Evolutionary conservation across 192 early-diverging fungal genomes (phyloP).

Genomic region (Allomyces macrogynus): DNA sequence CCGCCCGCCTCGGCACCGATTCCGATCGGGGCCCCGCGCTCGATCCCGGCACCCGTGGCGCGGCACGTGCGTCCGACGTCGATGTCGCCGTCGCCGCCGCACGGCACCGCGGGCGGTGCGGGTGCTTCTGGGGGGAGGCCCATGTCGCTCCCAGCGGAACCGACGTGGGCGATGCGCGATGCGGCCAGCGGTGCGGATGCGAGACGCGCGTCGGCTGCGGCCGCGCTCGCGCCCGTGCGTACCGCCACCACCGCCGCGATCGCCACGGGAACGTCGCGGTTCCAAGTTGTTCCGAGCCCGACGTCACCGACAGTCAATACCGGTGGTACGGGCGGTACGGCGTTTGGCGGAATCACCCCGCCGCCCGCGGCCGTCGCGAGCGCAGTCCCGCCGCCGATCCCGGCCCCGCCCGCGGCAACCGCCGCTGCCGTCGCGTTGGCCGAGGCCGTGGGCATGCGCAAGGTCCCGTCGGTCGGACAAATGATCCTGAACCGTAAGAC

Average conservation of each 20-base stretch:
- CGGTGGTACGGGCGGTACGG: not conserved
- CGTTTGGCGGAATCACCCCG: not conserved
- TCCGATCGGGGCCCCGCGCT: not conserved
- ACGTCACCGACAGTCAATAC: not conserved
- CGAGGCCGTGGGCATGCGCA: slow-evolving; percentile 6
- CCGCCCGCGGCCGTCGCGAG: not conserved
- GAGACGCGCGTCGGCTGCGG: too few relatives aligned
- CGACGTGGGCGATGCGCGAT: not conserved
- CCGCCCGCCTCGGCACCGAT: not conserved
- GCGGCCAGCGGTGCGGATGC: not conserved
- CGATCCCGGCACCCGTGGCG: not conserved
- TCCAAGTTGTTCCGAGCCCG: not conserved
- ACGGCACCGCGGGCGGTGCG: not conserved
- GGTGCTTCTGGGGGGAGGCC: not conserved
- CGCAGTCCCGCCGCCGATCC: not conserved
- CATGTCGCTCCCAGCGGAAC: not conserved
- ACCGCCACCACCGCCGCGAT: not conserved
- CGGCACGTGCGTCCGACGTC: not conserved
- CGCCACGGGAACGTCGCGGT: not conserved
- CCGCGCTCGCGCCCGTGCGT: too few relatives aligned
- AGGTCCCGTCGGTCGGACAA: slow-evolving; percentile 1
- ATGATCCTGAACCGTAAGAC: slow-evolving; percentile 6
- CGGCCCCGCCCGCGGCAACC: not conserved
- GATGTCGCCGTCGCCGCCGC: not conserved
- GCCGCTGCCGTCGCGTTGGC: slow-evolving; percentile 2